These are phyloP conservation scores for Naumovozyma baii DNA, from an alignment of 805 yeast species.

Conservation along the genomic window DNA sequence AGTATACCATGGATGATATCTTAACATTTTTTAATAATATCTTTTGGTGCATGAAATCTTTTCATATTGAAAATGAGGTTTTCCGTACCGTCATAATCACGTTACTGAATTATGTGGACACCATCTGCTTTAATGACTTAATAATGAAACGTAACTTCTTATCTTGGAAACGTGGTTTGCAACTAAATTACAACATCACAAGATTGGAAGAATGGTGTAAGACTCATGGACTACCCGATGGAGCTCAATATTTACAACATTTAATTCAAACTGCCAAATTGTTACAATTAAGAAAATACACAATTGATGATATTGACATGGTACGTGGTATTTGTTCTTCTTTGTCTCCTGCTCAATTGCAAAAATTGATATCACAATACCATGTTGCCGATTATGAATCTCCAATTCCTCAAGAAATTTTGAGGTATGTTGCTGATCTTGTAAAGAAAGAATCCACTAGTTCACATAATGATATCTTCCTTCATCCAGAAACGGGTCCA, in stretches of 20 bases:
- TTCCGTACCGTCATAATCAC: conserved; percentile 78
- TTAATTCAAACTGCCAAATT: conserved; percentile 88
- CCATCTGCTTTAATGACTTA: conserved; percentile 88
- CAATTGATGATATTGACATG: conserved; percentile 81
- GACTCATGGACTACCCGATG: conserved; percentile 82
- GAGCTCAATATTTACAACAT: conserved; percentile 73
- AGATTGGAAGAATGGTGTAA: conserved; percentile 98
- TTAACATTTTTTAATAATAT: conserved; percentile 81
- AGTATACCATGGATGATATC: conserved; percentile 90
- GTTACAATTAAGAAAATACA: conserved; percentile 81
- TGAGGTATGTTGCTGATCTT: conserved; percentile 70
- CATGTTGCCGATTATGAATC: conserved; percentile 89
- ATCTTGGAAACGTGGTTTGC: conserved; percentile 97
- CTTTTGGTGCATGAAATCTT: conserved; percentile 87
- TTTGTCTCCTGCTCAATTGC: conserved; percentile 90
- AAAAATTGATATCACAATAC: conserved; percentile 81
- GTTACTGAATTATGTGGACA: conserved; percentile 77
- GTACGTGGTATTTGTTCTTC: conserved; percentile 92
- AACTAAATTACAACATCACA: conserved; percentile 91
- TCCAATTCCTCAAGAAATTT: conserved; percentile 75
- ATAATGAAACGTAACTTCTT: conserved; percentile 89
- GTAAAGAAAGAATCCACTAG: conserved; percentile 48
- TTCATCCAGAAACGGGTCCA: conserved; percentile 59
- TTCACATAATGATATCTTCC: conserved; percentile 52
- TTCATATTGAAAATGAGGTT: conserved; percentile 76